Evolutionary conservation across 1,139 yeast genomes (phyloP).

Genomic region (Debaryomycetaceae sp.): DNA sequence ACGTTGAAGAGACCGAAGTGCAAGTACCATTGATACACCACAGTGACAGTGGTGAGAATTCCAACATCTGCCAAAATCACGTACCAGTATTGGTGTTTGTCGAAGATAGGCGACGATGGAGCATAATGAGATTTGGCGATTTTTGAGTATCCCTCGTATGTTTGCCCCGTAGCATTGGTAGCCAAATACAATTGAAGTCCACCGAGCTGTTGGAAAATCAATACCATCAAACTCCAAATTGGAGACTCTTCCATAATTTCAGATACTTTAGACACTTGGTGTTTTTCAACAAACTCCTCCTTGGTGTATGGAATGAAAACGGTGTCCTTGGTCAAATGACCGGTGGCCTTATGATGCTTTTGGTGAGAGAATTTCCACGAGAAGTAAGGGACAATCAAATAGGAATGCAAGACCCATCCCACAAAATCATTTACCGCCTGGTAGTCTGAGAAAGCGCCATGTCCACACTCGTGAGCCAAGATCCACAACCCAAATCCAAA

Average conservation of each 20-base stretch:
- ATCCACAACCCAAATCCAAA: slow-evolving; percentile 83
- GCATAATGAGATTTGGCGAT: slow-evolving; percentile 56
- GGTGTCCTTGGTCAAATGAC: slow-evolving; percentile 76
- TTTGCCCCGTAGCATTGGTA: slow-evolving; percentile 77
- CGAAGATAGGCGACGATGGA: slow-evolving; percentile 73
- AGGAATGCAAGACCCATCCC: slow-evolving; percentile 83
- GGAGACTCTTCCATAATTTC: slow-evolving; percentile 77
- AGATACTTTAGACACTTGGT: slow-evolving; percentile 40
- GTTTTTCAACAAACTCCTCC: slow-evolving; percentile 45
- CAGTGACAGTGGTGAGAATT: slow-evolving; percentile 48
- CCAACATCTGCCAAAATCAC: slow-evolving; percentile 74
- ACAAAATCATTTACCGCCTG: slow-evolving; percentile 65
- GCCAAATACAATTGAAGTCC: slow-evolving; percentile 69
- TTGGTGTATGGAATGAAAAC: slow-evolving; percentile 74
- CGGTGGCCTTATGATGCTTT: slow-evolving; percentile 87
- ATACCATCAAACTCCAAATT: slow-evolving; percentile 49
- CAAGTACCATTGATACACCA: slow-evolving; percentile 62
- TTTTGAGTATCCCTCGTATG: slow-evolving; percentile 49
- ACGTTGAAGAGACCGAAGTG: slow-evolving; percentile 62
- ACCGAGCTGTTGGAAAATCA: slow-evolving; percentile 69
- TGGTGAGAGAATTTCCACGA: slow-evolving; percentile 83
- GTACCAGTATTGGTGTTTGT: slow-evolving; percentile 64
- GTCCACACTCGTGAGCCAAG: slow-evolving; percentile 89
- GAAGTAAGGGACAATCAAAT: slow-evolving; percentile 76
- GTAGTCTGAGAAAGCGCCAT: slow-evolving; percentile 77